Evolutionary conservation across 2,329 filamentous ascomycete genomes (phyloP), one percentile per base, ranked within the genome.

Genomic region (Exserohilum rostratum): DNA sequence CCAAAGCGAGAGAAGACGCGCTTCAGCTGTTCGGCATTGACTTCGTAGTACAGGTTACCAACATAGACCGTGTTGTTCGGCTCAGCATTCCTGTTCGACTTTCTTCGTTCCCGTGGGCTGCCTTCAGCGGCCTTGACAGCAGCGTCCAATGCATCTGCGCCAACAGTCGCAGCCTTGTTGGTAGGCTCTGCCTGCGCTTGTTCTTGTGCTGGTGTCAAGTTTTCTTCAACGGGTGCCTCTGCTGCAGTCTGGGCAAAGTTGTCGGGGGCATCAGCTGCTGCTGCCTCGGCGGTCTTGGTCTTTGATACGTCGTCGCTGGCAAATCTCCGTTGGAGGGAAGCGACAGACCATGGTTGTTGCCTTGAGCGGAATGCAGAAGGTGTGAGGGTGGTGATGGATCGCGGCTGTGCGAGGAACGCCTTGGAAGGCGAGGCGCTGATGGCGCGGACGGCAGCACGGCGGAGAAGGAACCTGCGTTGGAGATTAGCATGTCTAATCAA

Each of bases 11-110:
- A 71, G 69, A 90, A 87, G 40, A 86, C 82, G 46, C 81, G 79
- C 64, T 80, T 78, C 42, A 91, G 65, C 60, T 88, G 83, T 27
- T 83, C 80, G 5, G 83, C 80, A 5, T 82, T 86, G 51, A 88
- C 82, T 68, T 90, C 87, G 70, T 86, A 91, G 71, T 85, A 86
- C 40, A 91, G 76, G 73, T 91, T 91, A 55, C 86, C 87, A 58
- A 90, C 69, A 66, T 88, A 91, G 53, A 90, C 64, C 6, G 78
- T 82, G 9, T 61, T 72, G 59, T 64, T 67, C 7, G 68, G 71
- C 11, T 42, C 7, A 11, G 42, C 38, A 35, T 31, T 51, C 52
- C 34, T 35, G 33, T 4, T 27, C 2, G 38, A 25, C 30, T 4
- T 42, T 25, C 33, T 38, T 42, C 29, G 7, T 22, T 17, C 33